Conservation (phyloP, 1,284 basidiomycete species). For the Phlebopus sp. region DNA sequence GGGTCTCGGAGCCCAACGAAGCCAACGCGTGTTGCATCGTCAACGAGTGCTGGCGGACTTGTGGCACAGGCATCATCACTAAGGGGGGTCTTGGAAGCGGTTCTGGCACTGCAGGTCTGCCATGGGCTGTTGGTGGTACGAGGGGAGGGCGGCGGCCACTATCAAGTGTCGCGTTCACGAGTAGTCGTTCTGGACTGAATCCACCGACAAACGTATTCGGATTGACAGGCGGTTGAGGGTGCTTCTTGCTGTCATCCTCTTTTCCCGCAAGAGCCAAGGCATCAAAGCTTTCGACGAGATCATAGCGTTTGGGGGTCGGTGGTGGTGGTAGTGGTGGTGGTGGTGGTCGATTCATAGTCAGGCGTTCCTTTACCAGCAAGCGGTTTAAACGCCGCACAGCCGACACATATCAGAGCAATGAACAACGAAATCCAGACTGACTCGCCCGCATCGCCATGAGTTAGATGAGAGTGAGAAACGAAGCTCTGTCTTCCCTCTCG, state of each 20-base stretch:
- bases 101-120: conserved; percentile 12
- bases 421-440: conserved; percentile 11
- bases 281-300: conserved; percentile 40
- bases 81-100: conserved; percentile 37
- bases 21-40: conserved; percentile 62
- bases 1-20: conserved; percentile 17
- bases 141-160: conserved; percentile 10
- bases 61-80: conserved; percentile 38
- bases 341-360: conserved; percentile 24
- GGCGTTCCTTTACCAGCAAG: conserved; percentile 14
- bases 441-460: conserved; percentile 1
- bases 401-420: conserved; percentile 13
- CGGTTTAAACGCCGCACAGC: conserved; percentile 2
- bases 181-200: conserved; percentile 22
- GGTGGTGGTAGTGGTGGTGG: conserved; percentile 13
- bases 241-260: conserved; percentile 17
- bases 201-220: conserved; percentile 30
- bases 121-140: conserved; percentile 2
- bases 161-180: conserved; percentile 12
- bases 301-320: conserved; percentile 17
- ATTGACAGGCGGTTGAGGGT: conserved; percentile 8
- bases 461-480: background rate
- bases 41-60: conserved; percentile 38
- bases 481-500: conserved; percentile 1
- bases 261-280: conserved; percentile 33